phyloP scores from a whole-genome alignment of 73 alveolate genomes.

The Stentor roeselii region DNA sequence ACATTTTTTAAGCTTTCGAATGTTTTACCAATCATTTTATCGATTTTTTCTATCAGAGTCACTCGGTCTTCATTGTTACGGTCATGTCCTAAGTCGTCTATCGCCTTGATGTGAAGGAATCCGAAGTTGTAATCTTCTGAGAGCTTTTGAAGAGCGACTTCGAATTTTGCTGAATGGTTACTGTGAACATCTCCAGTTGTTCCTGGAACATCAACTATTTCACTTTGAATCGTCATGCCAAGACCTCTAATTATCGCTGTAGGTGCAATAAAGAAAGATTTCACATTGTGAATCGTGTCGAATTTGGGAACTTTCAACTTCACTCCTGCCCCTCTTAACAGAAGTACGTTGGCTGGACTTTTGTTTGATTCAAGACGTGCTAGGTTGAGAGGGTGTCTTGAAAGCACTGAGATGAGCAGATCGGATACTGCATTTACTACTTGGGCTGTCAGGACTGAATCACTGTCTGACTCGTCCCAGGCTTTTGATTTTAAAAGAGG shows the following conservation, averaged over 20 bases:
- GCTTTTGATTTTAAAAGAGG: conserved; percentile 41
- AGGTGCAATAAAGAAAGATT: conserved; percentile 78
- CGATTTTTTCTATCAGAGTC: conserved; percentile 56
- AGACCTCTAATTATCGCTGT: conserved; percentile 81
- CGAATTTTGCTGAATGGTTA: conserved; percentile 49
- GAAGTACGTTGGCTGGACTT: conserved; percentile 59
- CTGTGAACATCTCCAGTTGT: conserved; percentile 82
- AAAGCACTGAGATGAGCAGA: conserved; percentile 39
- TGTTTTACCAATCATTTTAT: conserved; percentile 39
- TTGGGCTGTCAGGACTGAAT: conserved; percentile 56
- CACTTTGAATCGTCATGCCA: conserved; percentile 65
- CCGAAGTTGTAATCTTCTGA: conserved; percentile 62
- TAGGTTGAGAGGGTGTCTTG: conserved; percentile 57
- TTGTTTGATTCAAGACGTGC: conserved; percentile 55
- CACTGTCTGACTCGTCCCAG: conserved; percentile 34
- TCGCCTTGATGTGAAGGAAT: conserved; percentile 74
- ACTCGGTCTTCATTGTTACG: conserved; percentile 45
- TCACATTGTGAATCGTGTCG: conserved; percentile 50
- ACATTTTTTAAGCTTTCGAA: conserved; percentile 31
- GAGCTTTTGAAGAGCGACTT: conserved; percentile 53
- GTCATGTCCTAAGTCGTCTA: conserved; percentile 88
- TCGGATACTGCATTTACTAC: conserved; percentile 57
- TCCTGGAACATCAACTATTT: conserved; percentile 67
- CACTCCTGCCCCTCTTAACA: conserved; percentile 79
- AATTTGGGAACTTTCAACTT: conserved; percentile 55